phyloP scores from a whole-genome alignment of 805 yeast species.

The Candida anglica region DNA sequence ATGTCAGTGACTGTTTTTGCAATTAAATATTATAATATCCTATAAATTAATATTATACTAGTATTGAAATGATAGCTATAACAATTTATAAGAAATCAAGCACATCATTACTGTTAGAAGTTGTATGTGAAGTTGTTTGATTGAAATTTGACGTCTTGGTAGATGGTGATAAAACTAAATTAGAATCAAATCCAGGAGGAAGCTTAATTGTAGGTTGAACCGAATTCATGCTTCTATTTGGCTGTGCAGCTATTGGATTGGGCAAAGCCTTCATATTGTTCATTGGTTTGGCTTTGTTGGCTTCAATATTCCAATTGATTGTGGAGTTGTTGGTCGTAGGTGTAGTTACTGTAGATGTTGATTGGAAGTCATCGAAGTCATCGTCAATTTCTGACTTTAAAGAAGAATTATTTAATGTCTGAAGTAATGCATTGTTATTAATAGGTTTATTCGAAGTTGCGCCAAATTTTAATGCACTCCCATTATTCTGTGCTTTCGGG shows the following conservation, averaged over 20 bases:
- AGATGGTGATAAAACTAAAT: constrained; percentile 23
- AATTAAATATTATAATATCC: too few relatives aligned
- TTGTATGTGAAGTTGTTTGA: constrained; percentile 2
- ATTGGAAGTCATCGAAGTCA: constrained; percentile 26
- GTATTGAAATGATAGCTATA: too few relatives aligned
- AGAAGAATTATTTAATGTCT: constrained; percentile 20
- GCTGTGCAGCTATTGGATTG: too few relatives aligned
- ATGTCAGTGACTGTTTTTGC: too few relatives aligned
- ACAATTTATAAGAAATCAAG: constrained; percentile 12
- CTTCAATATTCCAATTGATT: constrained; percentile 14
- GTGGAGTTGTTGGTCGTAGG: neutral
- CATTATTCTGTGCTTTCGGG: too few relatives aligned
- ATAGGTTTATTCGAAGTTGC: constrained; percentile 4
- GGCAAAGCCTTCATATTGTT: constrained; percentile 3
- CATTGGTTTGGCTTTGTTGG: constrained; percentile 3
- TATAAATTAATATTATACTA: too few relatives aligned
- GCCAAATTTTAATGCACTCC: too few relatives aligned
- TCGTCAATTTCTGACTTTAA: constrained; percentile 14
- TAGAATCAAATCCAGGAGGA: constrained; percentile 32
- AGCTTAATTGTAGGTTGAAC: neutral
- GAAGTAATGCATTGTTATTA: constrained; percentile 15
- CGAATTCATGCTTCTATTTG: neutral
- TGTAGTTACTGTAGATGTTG: constrained; percentile 6
- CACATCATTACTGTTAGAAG: constrained; percentile 5
- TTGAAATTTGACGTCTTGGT: constrained; percentile 4